Conservation (phyloP, 2,329 filamentous ascomycete genomes). For the Phialemonium atrogriseum region DNA sequence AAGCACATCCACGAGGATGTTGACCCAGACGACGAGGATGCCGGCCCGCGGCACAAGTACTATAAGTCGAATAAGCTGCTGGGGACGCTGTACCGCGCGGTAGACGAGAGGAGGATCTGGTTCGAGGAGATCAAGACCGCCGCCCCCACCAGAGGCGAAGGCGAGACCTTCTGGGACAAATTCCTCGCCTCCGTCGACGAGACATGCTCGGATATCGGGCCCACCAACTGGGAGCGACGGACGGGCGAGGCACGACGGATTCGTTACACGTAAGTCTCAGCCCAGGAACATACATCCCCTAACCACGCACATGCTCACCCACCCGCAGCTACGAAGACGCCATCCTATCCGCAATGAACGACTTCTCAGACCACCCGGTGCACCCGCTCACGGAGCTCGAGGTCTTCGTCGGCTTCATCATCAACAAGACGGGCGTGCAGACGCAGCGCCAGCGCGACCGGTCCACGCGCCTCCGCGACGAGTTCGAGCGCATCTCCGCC, state of each 20-base stretch:
- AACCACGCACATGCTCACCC: neutral
- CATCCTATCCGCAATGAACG: constrained; percentile 30
- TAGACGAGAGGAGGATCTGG: constrained; percentile 66
- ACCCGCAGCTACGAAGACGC: constrained; percentile 35
- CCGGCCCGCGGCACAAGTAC: constrained; percentile 40
- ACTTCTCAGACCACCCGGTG: constrained; percentile 36
- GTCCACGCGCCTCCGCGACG: constrained; percentile 42
- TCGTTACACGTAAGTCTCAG: constrained; percentile 32
- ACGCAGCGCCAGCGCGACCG: constrained; percentile 42
- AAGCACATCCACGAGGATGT: constrained; percentile 16
- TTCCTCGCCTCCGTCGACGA: constrained; percentile 22
- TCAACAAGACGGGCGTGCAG: constrained; percentile 40
- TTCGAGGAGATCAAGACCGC: constrained; percentile 32
- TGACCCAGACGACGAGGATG: constrained; percentile 36
- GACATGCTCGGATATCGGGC: constrained; percentile 19
- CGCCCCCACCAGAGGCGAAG: constrained; percentile 14
- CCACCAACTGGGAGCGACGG: constrained; percentile 24
- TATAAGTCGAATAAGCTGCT: constrained; percentile 63
- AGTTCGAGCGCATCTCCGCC: constrained; percentile 36
- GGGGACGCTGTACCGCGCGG: constrained; percentile 60
- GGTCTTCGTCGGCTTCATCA: constrained; percentile 47
- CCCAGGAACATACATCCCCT: neutral
- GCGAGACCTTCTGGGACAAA: constrained; percentile 38
- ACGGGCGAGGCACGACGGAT: constrained; percentile 33
- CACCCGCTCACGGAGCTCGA: constrained; percentile 39